Conservation (phyloP, 768 basidiomycete species). For the Amanita rubescens region DNA sequence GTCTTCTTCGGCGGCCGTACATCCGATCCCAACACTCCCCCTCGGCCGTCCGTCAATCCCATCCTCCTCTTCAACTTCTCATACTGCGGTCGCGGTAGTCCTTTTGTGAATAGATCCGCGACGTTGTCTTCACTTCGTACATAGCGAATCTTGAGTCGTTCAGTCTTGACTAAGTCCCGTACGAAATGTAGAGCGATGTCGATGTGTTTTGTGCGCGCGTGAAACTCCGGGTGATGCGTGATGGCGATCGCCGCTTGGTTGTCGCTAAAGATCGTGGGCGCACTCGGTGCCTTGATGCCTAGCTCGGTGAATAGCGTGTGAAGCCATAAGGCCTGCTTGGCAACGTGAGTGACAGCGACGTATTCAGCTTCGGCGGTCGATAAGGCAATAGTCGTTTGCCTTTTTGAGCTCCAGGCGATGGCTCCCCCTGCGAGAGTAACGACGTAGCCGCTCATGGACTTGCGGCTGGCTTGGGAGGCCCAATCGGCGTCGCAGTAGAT, state of each 20-base stretch:
- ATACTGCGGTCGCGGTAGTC: constrained; percentile 5
- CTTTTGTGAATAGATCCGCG: constrained; percentile 15
- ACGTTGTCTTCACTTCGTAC: constrained; percentile 9
- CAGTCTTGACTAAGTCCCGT: constrained; percentile 3
- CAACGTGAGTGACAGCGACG: constrained; percentile 27
- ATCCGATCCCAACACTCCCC: constrained; percentile 13
- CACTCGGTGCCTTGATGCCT: not conserved
- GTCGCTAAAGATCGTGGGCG: constrained; percentile 10
- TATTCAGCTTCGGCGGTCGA: constrained; percentile 30
- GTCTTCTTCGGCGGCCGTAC: no score
- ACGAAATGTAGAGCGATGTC: constrained; percentile 14
- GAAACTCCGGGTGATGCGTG: constrained; percentile 14
- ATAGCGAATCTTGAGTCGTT: constrained; percentile 8
- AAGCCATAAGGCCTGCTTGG: constrained; percentile 19
- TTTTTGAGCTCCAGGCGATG: constrained; percentile 23
- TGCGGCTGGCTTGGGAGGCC: constrained; percentile 6
- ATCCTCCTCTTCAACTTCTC: not conserved
- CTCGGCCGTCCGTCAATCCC: not conserved
- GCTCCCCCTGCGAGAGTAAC: constrained; percentile 8
- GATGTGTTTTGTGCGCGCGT: constrained; percentile 17
- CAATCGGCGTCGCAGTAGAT: constrained; percentile 13
- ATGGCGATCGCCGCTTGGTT: constrained; percentile 16
- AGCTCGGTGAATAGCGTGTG: constrained; percentile 12
- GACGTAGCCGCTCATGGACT: constrained; percentile 12
- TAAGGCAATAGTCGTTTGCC: constrained; percentile 24